Base-by-base conservation (phyloP, 345 rosid species). In the Garcia nutans region DNA sequence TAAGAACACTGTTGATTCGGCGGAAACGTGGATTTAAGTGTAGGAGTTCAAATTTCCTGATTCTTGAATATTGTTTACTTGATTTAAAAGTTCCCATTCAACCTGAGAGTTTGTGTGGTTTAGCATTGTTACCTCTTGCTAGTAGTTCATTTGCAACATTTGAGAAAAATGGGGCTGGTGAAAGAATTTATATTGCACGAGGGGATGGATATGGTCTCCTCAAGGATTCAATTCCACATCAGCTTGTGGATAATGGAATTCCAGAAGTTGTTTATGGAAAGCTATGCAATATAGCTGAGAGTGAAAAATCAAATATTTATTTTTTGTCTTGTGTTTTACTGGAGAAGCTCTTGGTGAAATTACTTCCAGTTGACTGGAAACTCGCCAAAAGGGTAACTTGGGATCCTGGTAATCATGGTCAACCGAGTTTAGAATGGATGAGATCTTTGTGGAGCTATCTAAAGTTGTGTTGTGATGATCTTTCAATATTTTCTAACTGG, bases 291-390 rank as follows among this genome's bases (percentile, higher is more conserved):
- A 72, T 92, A 73, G 98, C 97, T 73, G 90, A 87, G 80, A 87
- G 84, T 76, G 86, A 85, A 80, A 86, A 85, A 76, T 87, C 91
- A 77, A 92, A 93, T 87, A 66, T 94, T 75, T 88, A 82, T 71
- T 88, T 92, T 82, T 86, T 94, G 66, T 94, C 97, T 31, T 91
- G 97, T 80, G 73, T 79, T 73, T 85, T 92, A 85, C 92, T 94
- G 68, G 98, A 94, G 85, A 94, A 89, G 79, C 93, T 94, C 73
- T 82, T 94, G 78, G 70, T 91, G 59, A 94, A 94, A 83, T 74
- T 94, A 78, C 90, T 94, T 78, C 98, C 98, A 41, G 82, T 86
- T 55, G 96, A 94, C 77, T 94, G 98, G 98, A 93, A 89, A 77
- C 83, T 83, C 65, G 82, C 93, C 42, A 87, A 82, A 68, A 89